phyloP scores from a whole-genome alignment of 2,329 filamentous ascomycete species.

The Aspergillus melleus region DNA sequence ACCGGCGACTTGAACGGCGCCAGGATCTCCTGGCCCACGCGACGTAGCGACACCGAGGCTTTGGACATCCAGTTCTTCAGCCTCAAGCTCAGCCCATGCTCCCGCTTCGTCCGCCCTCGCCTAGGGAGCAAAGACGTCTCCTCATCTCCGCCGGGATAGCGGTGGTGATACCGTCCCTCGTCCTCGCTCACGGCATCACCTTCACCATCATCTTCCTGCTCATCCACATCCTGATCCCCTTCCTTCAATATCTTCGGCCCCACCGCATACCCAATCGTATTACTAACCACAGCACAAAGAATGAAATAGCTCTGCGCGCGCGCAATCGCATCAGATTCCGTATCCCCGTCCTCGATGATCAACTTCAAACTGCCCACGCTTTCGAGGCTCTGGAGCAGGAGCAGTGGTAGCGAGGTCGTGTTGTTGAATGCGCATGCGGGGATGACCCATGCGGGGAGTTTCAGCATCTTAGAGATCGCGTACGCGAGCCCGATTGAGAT shows the following conservation, averaged over 20 bases:
- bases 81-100: too few relatives aligned
- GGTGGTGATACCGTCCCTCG: too few relatives aligned
- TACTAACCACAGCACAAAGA: conserved; percentile 64
- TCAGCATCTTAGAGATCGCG: conserved; percentile 41
- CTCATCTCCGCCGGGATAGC: background rate
- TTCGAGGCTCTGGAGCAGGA: conserved; percentile 54
- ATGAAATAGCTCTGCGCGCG: conserved; percentile 67
- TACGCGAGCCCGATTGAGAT: background rate
- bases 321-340: conserved; percentile 50
- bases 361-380: conserved; percentile 58
- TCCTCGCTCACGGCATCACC: too few relatives aligned
- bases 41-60: too few relatives aligned
- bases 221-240: background rate
- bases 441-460: conserved; percentile 55
- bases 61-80: too few relatives aligned
- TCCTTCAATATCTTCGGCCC: background rate
- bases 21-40: background rate
- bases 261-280: conserved; percentile 24
- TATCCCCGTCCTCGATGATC: conserved; percentile 48
- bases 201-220: background rate
- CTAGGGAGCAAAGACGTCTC: background rate
- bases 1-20: background rate
- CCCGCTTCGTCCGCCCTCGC: background rate
- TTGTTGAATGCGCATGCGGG: conserved; percentile 60
- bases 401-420: conserved; percentile 55